Evolutionary conservation across 2,329 filamentous ascomycete species (phyloP).

Genomic region (Dichotomopilus funicola): DNA sequence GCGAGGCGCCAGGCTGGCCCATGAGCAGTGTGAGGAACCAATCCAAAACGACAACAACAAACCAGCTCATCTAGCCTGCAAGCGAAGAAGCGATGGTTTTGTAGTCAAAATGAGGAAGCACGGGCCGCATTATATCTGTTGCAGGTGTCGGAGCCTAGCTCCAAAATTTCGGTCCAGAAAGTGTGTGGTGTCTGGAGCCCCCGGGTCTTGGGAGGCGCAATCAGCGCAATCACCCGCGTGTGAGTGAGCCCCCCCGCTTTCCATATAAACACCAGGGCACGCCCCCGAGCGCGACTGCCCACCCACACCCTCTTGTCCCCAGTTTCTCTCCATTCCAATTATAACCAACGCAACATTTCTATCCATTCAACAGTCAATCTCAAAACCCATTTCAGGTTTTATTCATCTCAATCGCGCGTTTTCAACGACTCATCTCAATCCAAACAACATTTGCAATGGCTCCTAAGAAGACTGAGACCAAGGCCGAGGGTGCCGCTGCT

Average conservation of each 20-base stretch:
- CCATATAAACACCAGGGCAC: constrained; percentile 53
- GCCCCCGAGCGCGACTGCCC: constrained; percentile 48
- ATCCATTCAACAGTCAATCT: background rate
- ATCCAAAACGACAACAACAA: background rate
- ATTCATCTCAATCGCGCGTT: constrained; percentile 20
- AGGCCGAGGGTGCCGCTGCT: constrained; percentile 35
- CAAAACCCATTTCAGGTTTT: constrained; percentile 15
- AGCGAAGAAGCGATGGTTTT: background rate
- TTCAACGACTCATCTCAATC: constrained; percentile 10
- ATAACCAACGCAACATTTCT: constrained; percentile 22
- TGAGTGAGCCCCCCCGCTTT: constrained; percentile 45
- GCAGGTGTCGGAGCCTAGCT: background rate
- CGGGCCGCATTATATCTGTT: background rate
- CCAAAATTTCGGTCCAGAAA: constrained; percentile 17
- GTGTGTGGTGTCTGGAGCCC: constrained; percentile 17
- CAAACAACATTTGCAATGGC: constrained; percentile 41
- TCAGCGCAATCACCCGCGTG: constrained; percentile 36
- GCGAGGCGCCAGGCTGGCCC: too few relatives aligned
- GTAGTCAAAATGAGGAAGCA: constrained; percentile 1
- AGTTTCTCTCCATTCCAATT: constrained; percentile 33
- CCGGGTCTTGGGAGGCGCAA: constrained; percentile 17
- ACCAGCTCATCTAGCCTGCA: too few relatives aligned
- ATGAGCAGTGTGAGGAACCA: too few relatives aligned
- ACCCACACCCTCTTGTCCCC: constrained; percentile 34
- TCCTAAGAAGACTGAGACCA: constrained; percentile 55